Percentiles rank a stretch among this genome's conserved stretches.
Evolutionary conservation across 1,284 basidiomycete genomes (phyloP).

Genomic region (Kwoniella shivajii): DNA sequence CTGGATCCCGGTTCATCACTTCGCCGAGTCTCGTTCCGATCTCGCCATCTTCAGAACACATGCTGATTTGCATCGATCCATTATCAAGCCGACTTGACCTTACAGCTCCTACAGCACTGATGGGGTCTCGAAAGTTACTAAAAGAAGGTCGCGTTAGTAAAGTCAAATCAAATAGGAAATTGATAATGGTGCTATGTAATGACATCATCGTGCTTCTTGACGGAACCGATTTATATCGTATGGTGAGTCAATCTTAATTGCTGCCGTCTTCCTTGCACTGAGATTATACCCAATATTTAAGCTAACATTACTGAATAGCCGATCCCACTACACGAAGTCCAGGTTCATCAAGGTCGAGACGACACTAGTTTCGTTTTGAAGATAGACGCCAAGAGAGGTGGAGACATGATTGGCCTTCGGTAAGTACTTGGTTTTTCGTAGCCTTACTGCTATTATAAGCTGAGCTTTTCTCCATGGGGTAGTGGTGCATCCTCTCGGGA

Average conservation of each 20-base stretch:
- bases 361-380: constrained; percentile 66
- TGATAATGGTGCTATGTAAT: constrained; percentile 75
- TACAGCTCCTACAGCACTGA: constrained; percentile 80
- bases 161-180: constrained; percentile 76
- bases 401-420: constrained; percentile 66
- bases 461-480: not conserved
- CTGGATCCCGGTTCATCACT: not conserved
- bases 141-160: constrained; percentile 79
- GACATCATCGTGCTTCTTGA: constrained; percentile 80
- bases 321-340: constrained; percentile 50
- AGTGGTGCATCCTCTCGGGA: constrained; percentile 60
- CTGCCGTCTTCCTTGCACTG: too few relatives aligned
- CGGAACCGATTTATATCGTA: constrained; percentile 71
- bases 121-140: constrained; percentile 73
- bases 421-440: constrained; percentile 19
- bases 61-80: not conserved
- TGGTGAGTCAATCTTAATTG: constrained; percentile 61
- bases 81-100: constrained; percentile 74
- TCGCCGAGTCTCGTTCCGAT: not conserved
- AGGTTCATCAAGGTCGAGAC: constrained; percentile 56
- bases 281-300: too few relatives aligned
- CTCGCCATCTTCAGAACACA: too few relatives aligned
- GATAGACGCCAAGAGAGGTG: constrained; percentile 71
- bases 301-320: constrained; percentile 28
- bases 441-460: not conserved